phyloP scores from a whole-genome alignment of 768 basidiomycete species.

The Clavulina sp. region DNA sequence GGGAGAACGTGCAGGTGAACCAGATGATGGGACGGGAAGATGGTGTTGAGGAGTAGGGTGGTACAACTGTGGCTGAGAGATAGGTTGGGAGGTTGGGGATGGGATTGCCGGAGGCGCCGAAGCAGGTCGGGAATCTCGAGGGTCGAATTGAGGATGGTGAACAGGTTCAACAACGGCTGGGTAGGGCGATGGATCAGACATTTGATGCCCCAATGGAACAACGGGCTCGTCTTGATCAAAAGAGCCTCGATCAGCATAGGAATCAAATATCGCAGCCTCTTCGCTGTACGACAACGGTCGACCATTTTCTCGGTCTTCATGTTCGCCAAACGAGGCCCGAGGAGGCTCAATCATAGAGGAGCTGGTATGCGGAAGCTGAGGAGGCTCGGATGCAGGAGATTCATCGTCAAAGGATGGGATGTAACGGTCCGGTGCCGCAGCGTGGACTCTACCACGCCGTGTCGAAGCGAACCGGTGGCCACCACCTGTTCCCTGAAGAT shows the following conservation, averaged over 20 bases:
- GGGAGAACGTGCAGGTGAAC: slow-evolving; percentile 6
- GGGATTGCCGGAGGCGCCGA: background rate
- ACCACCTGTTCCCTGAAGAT: slow-evolving; percentile 53
- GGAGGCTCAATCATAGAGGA: slow-evolving; percentile 16
- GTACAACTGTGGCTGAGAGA: slow-evolving; percentile 30
- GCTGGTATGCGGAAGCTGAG: slow-evolving; percentile 20
- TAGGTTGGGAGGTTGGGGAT: background rate
- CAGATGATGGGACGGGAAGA: slow-evolving; percentile 4
- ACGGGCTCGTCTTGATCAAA: slow-evolving; percentile 5
- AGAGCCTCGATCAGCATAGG: slow-evolving; percentile 35
- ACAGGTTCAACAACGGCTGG: slow-evolving; percentile 4
- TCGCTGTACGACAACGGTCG: slow-evolving; percentile 67
- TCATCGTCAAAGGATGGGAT: slow-evolving; percentile 4
- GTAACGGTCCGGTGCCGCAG: slow-evolving; percentile 6
- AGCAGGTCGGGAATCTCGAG: background rate
- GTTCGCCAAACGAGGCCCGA: background rate
- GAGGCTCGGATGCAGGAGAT: slow-evolving; percentile 23
- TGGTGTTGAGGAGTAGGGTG: slow-evolving; percentile 46
- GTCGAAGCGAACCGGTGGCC: slow-evolving; percentile 59
- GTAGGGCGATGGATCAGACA: slow-evolving; percentile 1
- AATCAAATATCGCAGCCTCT: slow-evolving; percentile 68
- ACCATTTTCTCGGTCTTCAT: background rate
- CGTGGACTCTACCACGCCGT: slow-evolving; percentile 23
- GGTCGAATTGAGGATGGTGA: background rate
- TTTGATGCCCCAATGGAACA: background rate